Evolutionary conservation across 2,329 filamentous ascomycete species (phyloP), one percentile per base, ranked within the genome.

Genomic region (Karstenula rhodostoma): DNA sequence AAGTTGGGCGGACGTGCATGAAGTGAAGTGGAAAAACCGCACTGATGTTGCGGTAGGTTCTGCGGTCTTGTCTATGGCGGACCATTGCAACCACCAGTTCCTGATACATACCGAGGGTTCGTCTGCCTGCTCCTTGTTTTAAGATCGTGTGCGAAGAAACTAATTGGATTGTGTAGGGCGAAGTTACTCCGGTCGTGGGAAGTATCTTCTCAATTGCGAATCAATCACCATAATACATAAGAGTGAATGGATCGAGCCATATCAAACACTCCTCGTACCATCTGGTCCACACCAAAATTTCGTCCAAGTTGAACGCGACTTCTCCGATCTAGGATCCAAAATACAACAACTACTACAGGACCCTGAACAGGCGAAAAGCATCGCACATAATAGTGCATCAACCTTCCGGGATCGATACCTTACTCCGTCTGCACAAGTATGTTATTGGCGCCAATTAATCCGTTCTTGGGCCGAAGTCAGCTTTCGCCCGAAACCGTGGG

Each of bases 341-440:
- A 73, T 81, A 43, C 61, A 80, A 19, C 78, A 78, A 56, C 71
- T 85, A 4, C 73, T 82, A 48, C 73, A 77, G 53, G 73, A 44
- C 42, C 22, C 42, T 19, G 42, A 85, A 59, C 69, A 77, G 4
- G 83, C 84, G n/a, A 76, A 82, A 67, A 71, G 70, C 35, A 85
- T 87, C 56, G 84, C 84, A 15, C 72, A 80, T 29, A 85, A 86
- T 65, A 78, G 77, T 3, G 78, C 82, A 6, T 68, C 68, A 44
- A 80, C 78, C 17, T 85, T 86, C 65, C 78, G 84, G 2, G 83
- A 86, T 64, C 73, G 82, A 3, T 86, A 86, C 66, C 72, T 86
- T 32, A 86, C 84, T 1, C 83, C 83, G 1, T 83, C 84, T 3
- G 84, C 84, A 1, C 82, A 86, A 69, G 79, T 81, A 2, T 87